A percentile compares a stretch with the other conserved stretches of the same genome.
These are phyloP conservation scores for Diaporthe australafricana DNA, from an alignment of 2,329 filamentous ascomycete species.

Conservation along the genomic window DNA sequence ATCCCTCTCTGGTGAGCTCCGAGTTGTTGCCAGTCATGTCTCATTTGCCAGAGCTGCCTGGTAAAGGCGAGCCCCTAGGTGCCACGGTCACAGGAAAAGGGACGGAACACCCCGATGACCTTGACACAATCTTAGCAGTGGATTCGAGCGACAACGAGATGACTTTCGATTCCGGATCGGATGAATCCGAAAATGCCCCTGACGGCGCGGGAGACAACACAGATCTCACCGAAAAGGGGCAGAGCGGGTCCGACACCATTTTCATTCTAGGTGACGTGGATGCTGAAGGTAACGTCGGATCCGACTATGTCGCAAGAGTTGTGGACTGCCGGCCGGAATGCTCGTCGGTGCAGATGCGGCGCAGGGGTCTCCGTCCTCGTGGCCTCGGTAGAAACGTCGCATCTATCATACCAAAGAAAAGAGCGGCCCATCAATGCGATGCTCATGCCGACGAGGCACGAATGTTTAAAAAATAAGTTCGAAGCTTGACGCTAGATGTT, in stretches of 20 bases:
- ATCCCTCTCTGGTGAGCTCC: background rate
- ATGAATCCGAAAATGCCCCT: background rate
- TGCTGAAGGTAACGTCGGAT: background rate
- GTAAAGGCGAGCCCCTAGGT: background rate
- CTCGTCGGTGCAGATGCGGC: background rate
- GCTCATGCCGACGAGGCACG: too few relatives aligned
- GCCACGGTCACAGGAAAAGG: background rate
- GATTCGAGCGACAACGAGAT: background rate
- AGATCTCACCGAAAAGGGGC: background rate
- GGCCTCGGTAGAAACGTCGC: too few relatives aligned
- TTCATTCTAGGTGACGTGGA: background rate
- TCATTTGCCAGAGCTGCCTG: background rate
- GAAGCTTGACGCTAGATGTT: too few relatives aligned
- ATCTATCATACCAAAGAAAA: background rate
- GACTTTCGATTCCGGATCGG: background rate
- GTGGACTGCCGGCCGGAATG: background rate
- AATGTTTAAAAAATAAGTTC: too few relatives aligned
- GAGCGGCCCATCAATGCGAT: too few relatives aligned
- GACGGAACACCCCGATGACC: background rate
- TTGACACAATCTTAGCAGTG: background rate
- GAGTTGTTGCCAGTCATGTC: background rate
- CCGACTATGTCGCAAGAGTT: background rate
- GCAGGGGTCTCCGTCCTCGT: background rate
- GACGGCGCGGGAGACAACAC: background rate
- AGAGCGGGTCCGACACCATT: background rate